Evolutionary conservation across 2,329 filamentous ascomycete genomes (phyloP).

Genomic region (Aspergillus piperis): DNA sequence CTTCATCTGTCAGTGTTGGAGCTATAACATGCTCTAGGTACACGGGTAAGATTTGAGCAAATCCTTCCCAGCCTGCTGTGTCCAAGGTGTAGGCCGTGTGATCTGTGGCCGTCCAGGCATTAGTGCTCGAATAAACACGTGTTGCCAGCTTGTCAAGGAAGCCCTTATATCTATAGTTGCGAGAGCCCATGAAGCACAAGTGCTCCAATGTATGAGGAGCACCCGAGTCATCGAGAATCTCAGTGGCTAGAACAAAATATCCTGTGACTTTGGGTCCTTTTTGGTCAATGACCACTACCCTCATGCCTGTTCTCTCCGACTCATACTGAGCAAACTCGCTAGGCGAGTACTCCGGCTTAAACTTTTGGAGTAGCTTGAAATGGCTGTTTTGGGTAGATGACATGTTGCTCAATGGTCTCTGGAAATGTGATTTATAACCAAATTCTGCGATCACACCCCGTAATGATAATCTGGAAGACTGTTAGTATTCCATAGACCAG

Average conservation of each 20-base stretch:
- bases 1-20: slow-evolving; percentile 88
- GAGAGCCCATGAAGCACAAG: slow-evolving; percentile 85
- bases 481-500: slow-evolving; percentile 20
- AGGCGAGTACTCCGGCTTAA: slow-evolving; percentile 87
- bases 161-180: slow-evolving; percentile 91
- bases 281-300: slow-evolving; percentile 86
- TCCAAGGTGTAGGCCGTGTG: slow-evolving; percentile 96
- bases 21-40: slow-evolving; percentile 93
- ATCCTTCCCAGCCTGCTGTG: slow-evolving; percentile 95
- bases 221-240: slow-evolving; percentile 96
- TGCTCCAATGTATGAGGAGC: slow-evolving; percentile 86
- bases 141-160: slow-evolving; percentile 92
- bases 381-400: slow-evolving; percentile 53
- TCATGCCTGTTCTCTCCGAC: slow-evolving; percentile 90
- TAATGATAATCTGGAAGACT: slow-evolving; percentile 23
- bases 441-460: slow-evolving; percentile 23
- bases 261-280: slow-evolving; percentile 93
- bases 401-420: slow-evolving; percentile 51
- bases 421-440: slow-evolving; percentile 8
- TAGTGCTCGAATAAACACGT: slow-evolving; percentile 88
- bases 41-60: slow-evolving; percentile 88
- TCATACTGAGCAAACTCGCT: slow-evolving; percentile 92
- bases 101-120: slow-evolving; percentile 95
- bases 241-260: slow-evolving; percentile 92
- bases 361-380: slow-evolving; percentile 83